Base-by-base conservation (phyloP, 208 protist genomes). In the Leishmania gerbilli region DNA sequence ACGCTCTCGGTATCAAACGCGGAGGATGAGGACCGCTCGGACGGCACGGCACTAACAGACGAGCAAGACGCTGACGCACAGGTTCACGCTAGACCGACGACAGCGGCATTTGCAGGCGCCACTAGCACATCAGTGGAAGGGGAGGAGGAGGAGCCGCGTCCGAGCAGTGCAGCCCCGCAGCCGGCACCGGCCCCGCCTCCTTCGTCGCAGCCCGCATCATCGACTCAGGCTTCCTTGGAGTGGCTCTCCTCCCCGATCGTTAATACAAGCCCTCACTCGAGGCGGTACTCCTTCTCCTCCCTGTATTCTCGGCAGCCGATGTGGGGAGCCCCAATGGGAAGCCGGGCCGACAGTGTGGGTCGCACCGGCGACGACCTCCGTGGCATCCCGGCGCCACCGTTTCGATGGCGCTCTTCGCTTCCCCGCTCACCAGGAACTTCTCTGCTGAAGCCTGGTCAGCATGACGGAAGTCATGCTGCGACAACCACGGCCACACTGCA, bases 111-210 rank as follows among this genome's bases (percentile, higher is more conserved):
- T 19, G 19, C 51, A 21, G 6, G 6, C 6, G n/a, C 27, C n/a
- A 62, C 15, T 34, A 27, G 34, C 47, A 40, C 53, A 47, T 37
- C 17, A 51, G 51, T 31, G 55, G 60, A 79, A 21, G n/a, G n/a
- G 3, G 81, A 75, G 13, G 81, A 80, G 19, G 81, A 81, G 71
- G 77, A 49, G 45, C 45, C 77, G 34, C 76, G 40, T 9, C 81
- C 81, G 17, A 85, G 76, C 55, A 42, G 58, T 8, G 67, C 60
- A 15, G 77, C 81, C 13, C 81, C 81, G 27, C 76, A 79, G 40
- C 81, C 81, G 9, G 72, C 64, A 11, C 77, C 81, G 31, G 80
- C 76, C 3, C 76, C 80, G 11, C 45, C n/a, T n/a, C 27, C 3
- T 47, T 37, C 47, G n/a, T 75, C 49, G n/a, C 71, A 56, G 42